phyloP scores from a whole-genome alignment of 169 alveolate species.

The Plasmodium gallinaceum region DNA sequence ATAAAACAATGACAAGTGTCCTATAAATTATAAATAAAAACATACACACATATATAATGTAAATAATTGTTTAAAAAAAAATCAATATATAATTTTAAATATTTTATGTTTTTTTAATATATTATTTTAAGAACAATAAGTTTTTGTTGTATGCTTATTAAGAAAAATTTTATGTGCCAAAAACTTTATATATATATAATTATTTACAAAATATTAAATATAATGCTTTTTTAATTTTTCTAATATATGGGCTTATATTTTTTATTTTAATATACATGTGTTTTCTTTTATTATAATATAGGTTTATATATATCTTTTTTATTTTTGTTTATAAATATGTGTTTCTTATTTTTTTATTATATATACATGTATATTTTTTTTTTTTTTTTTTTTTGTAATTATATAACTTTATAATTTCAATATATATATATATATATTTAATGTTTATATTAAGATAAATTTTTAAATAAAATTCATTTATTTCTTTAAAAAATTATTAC shows the following conservation, averaged over 20 bases:
- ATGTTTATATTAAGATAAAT: not conserved
- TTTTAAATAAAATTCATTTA: not conserved
- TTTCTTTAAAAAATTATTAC: constrained; percentile 43
- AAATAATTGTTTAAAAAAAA: not conserved
- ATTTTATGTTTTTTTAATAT: no score
- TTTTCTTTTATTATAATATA: not conserved
- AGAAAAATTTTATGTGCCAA: not conserved
- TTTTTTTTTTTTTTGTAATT: not conserved
- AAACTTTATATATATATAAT: not conserved
- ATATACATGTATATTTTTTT: not conserved
- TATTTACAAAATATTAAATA: not conserved
- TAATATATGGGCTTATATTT: no score
- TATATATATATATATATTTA: not conserved
- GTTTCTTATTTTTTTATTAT: not conserved
- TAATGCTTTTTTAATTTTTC: not conserved
- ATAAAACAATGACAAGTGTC: constrained; percentile 38
- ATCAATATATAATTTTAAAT: not conserved
- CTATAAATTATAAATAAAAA: constrained; percentile 49
- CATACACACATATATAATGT: not conserved
- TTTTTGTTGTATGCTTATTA: not conserved
- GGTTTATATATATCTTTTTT: not conserved
- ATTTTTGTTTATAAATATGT: not conserved
- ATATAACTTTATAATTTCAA: not conserved
- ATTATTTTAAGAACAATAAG: not conserved
- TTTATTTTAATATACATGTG: not conserved